Evolutionary conservation across 495 filamentous ascomycete species (phyloP).

Genomic region (Geoglossum glabrum): DNA sequence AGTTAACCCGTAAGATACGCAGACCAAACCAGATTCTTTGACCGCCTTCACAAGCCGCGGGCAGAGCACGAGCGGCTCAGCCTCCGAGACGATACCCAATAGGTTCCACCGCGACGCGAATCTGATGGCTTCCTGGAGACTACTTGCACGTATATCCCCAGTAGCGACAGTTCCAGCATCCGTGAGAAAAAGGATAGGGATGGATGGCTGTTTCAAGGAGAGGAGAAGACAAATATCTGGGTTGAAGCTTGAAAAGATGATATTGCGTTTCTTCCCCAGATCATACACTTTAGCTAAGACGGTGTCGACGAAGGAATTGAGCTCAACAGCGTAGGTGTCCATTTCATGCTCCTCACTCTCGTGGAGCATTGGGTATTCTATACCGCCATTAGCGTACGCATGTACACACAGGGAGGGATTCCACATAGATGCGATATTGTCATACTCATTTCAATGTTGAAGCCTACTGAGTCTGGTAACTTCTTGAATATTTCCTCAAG

Average conservation of each 20-base stretch:
- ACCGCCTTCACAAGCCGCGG: constrained; percentile 90
- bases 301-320: constrained; percentile 93
- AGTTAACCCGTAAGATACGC: constrained; percentile 75
- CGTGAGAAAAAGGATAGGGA: constrained; percentile 85
- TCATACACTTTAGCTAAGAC: constrained; percentile 77
- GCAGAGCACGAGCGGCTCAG: constrained; percentile 66
- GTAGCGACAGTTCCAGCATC: constrained; percentile 60
- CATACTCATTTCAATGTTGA: constrained; percentile 93
- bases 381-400: constrained; percentile 2
- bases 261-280: constrained; percentile 47
- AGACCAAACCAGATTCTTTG: constrained; percentile 83
- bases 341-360: constrained; percentile 90
- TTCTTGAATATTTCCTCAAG: constrained; percentile 81
- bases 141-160: constrained; percentile 78
- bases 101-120: constrained; percentile 92
- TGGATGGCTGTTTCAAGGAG: constrained; percentile 88
- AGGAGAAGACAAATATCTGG: constrained; percentile 87
- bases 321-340: constrained; percentile 91
- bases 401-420: constrained; percentile 13
- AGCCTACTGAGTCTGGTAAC: constrained; percentile 61
- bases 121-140: constrained; percentile 82
- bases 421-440: constrained; percentile 10
- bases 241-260: constrained; percentile 93
- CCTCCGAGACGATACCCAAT: constrained; percentile 69
- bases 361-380: constrained; percentile 87